Evolutionary conservation across 345 rosid genomes (phyloP), one percentile per base, ranked within the genome.

Genomic region (Corchorus olitorius): DNA sequence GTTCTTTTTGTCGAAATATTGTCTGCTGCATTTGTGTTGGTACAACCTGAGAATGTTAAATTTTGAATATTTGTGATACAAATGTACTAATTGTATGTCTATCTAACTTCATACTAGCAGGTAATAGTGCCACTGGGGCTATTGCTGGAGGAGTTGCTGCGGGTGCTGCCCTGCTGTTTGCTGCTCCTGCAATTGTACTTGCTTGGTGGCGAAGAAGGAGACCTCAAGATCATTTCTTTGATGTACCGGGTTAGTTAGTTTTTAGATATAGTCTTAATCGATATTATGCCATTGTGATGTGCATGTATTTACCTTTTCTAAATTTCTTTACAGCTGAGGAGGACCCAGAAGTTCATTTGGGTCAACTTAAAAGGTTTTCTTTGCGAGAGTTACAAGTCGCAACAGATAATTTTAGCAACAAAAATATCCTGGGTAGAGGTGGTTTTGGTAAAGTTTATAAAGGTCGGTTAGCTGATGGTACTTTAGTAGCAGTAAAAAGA

Each of bases 81-180:
- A 41, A 1, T 27, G 22, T 15, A 8, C 19, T 20, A 68, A 33
- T 13, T 8, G 8, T 27, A 50, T 69, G 49, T 49, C 49, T 56
- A 58, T 43, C 41, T 6, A 54, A 72, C 53, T 73, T 79, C 46
- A 50, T 83, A 60, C 70, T 58, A 79, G 75, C 75, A 96, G 98
- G 89, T 82, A 78, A 77, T 64, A 86, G 82, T 81, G 84, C 81
- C 48, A 95, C 92, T 77, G 97, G 97, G 80, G 88, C 93, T 75
- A 96, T 93, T 80, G 98, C 97, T 34, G 98, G 98, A 45, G 99
- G 99, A 70, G 99, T 96, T 74, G 98, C 97, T 79, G 98, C 98
- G 55, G 98, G 97, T 70, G 97, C 98, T 81, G 97, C 97, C 64
- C 84, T 96, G 84, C 83, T 96, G 74, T 93, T 96, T 83, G 98